Percentiles rank a stretch among this genome's conserved stretches.
Evolutionary conservation across 78 protist species (phyloP).

Genomic region (Dictyostelium brefeldianum): DNA sequence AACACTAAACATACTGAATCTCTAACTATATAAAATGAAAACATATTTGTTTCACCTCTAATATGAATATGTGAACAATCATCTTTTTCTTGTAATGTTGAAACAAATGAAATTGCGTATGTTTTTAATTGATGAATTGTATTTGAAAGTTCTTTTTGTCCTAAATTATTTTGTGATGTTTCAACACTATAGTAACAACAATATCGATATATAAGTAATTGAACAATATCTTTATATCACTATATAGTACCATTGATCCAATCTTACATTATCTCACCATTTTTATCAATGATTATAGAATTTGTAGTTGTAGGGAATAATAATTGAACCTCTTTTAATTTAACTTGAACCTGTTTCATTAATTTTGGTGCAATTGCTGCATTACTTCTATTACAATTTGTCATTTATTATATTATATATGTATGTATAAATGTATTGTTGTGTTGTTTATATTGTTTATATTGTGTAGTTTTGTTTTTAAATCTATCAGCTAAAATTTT

Average conservation of each 20-base stretch:
- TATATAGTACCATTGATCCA: neutral
- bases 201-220: no score
- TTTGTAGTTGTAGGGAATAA: slow-evolving; percentile 52
- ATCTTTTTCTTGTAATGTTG: slow-evolving; percentile 71
- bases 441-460: neutral
- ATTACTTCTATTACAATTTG: slow-evolving; percentile 76
- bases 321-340: slow-evolving; percentile 51
- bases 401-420: slow-evolving; percentile 26
- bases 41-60: slow-evolving; percentile 70
- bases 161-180: slow-evolving; percentile 8
- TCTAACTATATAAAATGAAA: slow-evolving; percentile 73
- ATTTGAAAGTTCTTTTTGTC: slow-evolving; percentile 56
- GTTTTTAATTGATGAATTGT: slow-evolving; percentile 79
- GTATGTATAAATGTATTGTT: neutral
- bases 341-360: slow-evolving; percentile 69
- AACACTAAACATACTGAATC: slow-evolving; percentile 77
- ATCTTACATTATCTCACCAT: slow-evolving; percentile 65
- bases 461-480: neutral
- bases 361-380: slow-evolving; percentile 72
- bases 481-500: neutral
- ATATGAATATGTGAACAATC: slow-evolving; percentile 73
- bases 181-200: slow-evolving; percentile 30
- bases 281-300: slow-evolving; percentile 65
- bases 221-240: no score
- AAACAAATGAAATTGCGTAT: slow-evolving; percentile 67